Base-by-base conservation (phyloP, 2,329 filamentous ascomycete species). In the Aureobasidium sp. region DNA sequence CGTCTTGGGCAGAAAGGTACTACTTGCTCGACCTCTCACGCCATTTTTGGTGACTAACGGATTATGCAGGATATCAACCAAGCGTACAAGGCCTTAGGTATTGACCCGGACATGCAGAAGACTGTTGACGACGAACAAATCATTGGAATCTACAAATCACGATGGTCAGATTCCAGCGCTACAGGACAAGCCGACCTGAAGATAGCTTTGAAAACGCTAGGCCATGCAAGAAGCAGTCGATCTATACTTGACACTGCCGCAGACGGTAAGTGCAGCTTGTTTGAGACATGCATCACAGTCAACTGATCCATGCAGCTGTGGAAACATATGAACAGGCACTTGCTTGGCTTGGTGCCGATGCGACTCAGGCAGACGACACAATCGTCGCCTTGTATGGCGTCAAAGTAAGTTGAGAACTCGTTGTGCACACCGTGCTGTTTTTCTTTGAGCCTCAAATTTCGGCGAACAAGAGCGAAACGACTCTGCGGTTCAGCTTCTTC, bases 241-340 rank as follows among this genome's bases (percentile, higher is more conserved):
- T 75, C 74, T 43, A 82, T 89, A 57, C 76, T 79, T 64, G 77
- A 78, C 50, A 79, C 81, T 46, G 83, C 85, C 4, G 78, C 81
- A 65, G 80, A 82, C 67, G 78, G 78, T 75, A 67, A 67, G 72
- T 71, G 21, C 17, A 38, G 27, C 13, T 43, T 51, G 31, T 27
- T 40, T 21, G 19, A 17, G 27, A 11, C 10, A 10, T 19, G 23
- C 13, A 46, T 33, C 8, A 8, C 49, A 40, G 40, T 25, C 5
- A 13, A 21, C 33, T 64, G 7, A 49, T 47, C n/a, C 31, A 54
- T 55, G 53, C 62, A 78, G 76, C 76, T 15, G 76, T 86, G 29
- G 79, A 85, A 63, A 84, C 79, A n/a, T 80, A 82, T 60, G 79
- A 84, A 47, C 83, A 88, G 68, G 86, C 86, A 1, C 75, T 87